Evolutionary conservation across 345 rosid species (phyloP), one percentile per base, ranked within the genome.

Genomic region (Lumnitzera racemosa): DNA sequence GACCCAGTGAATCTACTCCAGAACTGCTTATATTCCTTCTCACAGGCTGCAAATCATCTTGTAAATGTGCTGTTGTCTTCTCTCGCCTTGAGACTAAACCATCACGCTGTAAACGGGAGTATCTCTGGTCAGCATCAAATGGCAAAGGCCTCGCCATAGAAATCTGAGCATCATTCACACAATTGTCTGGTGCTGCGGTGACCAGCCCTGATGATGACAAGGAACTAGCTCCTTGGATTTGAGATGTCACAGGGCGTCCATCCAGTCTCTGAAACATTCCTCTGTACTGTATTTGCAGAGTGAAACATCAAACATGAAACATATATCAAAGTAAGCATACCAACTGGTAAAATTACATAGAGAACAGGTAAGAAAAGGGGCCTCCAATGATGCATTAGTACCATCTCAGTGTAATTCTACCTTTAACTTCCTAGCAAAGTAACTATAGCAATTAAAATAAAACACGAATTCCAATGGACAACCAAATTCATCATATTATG

Each of bases 61-160:
- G 90, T 65, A 80, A 80, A 65, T 84, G 84, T 60, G 76, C 65
- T 36, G 65, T 62, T 0, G 80, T 72, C 76, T 84, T 84, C 49
- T 79, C 83, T 62, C 80, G 81, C 72, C 88, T 73, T 51, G 88
- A 82, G 59, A 85, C 84, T 72, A 85, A 72, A 49, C 88, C 88
- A 73, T 83, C 86, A 43, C 81, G 88, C 71, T 77, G 86, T 64
- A 80, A 59, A 24, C 73, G 80, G 25, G 80, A 52, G 69, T 78
- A 85, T 67, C 88, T 79, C 68, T 75, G 80, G 36, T 82, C 88
- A 57, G 75, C 67, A 55, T 84, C 90, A 63, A 70, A 84, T 51
- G 81, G 70, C 47, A 60, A 61, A 2, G 82, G 68, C 57, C 87
- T 74, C 53, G 85, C 62, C 29, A 65, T 57, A 25, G 81, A 53